Evolutionary conservation across 768 basidiomycete genomes (phyloP).

Genomic region (Pulveroboletus sp.): DNA sequence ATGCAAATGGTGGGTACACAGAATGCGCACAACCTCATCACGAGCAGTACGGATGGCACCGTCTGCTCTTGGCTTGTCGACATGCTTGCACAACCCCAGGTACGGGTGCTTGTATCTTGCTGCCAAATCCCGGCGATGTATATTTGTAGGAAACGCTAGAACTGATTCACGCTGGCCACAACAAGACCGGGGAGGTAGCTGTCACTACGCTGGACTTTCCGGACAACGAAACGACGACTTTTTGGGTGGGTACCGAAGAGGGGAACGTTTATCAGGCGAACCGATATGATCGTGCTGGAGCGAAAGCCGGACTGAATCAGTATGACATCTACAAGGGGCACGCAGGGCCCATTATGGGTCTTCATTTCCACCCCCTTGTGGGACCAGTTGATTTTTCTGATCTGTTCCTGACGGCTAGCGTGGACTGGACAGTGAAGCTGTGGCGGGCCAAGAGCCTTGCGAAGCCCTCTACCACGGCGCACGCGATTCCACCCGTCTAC

Average conservation of each 20-base stretch:
- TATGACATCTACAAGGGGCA: constrained; percentile 93
- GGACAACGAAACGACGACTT: constrained; percentile 92
- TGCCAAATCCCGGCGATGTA: constrained; percentile 1
- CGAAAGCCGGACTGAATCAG: constrained; percentile 93
- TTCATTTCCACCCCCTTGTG: constrained; percentile 89
- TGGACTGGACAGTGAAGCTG: constrained; percentile 98
- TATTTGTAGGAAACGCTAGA: constrained; percentile 82
- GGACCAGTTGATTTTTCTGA: constrained; percentile 96
- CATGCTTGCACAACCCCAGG: constrained; percentile 98
- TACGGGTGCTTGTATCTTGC: constrained; percentile 27
- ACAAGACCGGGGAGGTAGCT: constrained; percentile 95
- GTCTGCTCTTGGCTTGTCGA: constrained; percentile 98
- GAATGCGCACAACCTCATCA: constrained; percentile 96
- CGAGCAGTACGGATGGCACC: constrained; percentile 93
- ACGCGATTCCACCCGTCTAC: constrained; percentile 67
- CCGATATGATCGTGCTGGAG: constrained; percentile 92
- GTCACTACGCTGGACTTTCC: constrained; percentile 94
- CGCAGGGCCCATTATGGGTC: constrained; percentile 87
- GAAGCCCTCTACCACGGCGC: constrained; percentile 61
- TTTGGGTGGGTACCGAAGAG: constrained; percentile 98
- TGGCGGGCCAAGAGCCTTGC: constrained; percentile 83
- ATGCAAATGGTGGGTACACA: constrained; percentile 99
- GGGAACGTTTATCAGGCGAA: constrained; percentile 96
- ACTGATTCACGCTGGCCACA: constrained; percentile 83
- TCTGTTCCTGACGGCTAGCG: constrained; percentile 86